These are phyloP conservation scores for Mortierella sp. DNA, from an alignment of 371 early-diverging fungal species.

Conservation along the genomic window DNA sequence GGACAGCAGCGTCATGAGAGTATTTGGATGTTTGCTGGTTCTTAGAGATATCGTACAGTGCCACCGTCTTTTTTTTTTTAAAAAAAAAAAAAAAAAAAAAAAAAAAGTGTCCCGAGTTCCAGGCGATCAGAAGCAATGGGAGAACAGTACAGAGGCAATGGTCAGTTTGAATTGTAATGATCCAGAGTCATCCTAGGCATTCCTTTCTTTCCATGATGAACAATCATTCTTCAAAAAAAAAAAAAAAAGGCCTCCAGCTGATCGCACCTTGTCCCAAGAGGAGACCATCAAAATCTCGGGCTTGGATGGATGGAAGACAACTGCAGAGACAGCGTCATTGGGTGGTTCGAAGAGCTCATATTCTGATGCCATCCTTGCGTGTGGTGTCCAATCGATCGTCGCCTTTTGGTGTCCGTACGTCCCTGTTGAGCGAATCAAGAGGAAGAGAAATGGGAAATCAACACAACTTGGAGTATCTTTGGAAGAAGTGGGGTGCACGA, in stretches of 20 bases:
- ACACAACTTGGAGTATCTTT: too few species aligned
- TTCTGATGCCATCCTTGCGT: constrained; percentile 51
- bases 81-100: constrained; percentile 15
- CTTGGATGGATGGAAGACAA: constrained; percentile 76
- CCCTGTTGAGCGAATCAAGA: too few species aligned
- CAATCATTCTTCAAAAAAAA: too few species aligned
- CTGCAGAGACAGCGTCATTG: constrained; percentile 84
- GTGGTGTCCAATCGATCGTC: too few species aligned
- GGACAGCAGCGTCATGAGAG: constrained; percentile 73
- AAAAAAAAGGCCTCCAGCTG: background rate
- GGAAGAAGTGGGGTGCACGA: too few species aligned
- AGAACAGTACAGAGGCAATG: background rate
- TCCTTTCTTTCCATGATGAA: too few species aligned
- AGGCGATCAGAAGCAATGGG: background rate
- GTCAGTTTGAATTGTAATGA: background rate
- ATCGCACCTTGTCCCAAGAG: constrained; percentile 89
- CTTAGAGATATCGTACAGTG: constrained; percentile 79
- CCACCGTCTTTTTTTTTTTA: too few species aligned
- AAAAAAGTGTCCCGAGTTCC: background rate
- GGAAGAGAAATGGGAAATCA: too few species aligned
- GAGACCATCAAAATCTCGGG: constrained; percentile 75
- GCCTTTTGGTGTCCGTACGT: too few species aligned
- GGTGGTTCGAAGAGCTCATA: constrained; percentile 85
- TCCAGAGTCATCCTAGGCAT: too few species aligned
- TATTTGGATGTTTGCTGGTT: constrained; percentile 67